phyloP scores from a whole-genome alignment of 345 rosid genomes.

The Linum lewisii region DNA sequence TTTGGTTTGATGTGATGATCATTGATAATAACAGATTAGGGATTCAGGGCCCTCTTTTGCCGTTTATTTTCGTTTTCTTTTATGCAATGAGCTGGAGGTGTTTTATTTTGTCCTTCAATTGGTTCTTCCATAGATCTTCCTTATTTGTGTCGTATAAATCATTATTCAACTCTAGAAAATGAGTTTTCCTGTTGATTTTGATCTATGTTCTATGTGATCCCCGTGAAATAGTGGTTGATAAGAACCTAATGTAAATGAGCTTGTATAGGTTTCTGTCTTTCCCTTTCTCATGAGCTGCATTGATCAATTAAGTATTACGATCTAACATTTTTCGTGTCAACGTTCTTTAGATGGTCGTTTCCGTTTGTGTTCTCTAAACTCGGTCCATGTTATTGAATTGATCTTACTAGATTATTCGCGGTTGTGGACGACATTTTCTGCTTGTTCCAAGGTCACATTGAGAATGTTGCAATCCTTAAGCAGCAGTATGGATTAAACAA shows the following conservation, averaged over 20 bases:
- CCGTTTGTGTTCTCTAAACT: too few species aligned
- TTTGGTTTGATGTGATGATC: background rate
- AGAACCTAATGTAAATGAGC: too few species aligned
- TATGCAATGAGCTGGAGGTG: background rate
- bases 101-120: background rate
- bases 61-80: background rate
- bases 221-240: too few species aligned
- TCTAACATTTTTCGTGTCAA: too few species aligned
- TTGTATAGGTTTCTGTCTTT: too few species aligned
- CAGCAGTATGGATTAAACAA: conserved; percentile 91
- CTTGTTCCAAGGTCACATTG: conserved; percentile 86
- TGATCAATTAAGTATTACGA: too few species aligned
- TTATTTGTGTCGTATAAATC: background rate
- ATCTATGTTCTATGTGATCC: too few species aligned
- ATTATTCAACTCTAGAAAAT: background rate
- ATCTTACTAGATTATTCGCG: conserved; percentile 55
- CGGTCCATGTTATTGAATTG: background rate
- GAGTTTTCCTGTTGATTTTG: too few species aligned
- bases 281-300: too few species aligned
- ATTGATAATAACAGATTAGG: background rate
- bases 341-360: too few species aligned
- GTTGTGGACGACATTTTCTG: conserved; percentile 95
- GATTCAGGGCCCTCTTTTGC: background rate
- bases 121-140: conserved; percentile 3
- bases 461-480: conserved; percentile 69